A percentile compares a stretch with the other conserved stretches of the same genome.
These are phyloP conservation scores for Xylaria intraflava DNA, from an alignment of 495 filamentous ascomycete species.

Conservation along the genomic window DNA sequence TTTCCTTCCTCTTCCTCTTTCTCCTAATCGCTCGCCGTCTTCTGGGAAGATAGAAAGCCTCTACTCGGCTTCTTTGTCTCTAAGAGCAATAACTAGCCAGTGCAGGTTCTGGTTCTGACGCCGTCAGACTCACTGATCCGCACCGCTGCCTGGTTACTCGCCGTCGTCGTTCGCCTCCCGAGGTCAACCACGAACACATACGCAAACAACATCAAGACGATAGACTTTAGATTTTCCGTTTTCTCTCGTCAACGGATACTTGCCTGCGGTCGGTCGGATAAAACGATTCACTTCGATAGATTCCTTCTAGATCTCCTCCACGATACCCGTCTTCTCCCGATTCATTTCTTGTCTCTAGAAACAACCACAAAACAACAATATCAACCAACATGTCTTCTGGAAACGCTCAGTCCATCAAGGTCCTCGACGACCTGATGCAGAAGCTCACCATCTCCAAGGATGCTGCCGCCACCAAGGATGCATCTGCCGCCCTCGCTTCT, in stretches of 20 bases:
- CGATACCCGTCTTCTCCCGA: not conserved
- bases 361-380: conserved; percentile 2
- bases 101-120: conserved; percentile 12
- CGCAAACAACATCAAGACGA: not conserved
- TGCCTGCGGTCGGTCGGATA: conserved; percentile 9
- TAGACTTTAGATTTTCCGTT: conserved; percentile 2
- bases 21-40: conserved; percentile 12
- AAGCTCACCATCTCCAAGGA: conserved; percentile 49
- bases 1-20: conserved; percentile 11
- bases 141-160: not conserved
- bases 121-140: conserved; percentile 7
- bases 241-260: not conserved
- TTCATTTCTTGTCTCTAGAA: not conserved
- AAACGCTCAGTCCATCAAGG: conserved; percentile 46
- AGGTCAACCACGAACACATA: not conserved
- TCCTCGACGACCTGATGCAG: conserved; percentile 47
- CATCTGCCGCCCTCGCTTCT: conserved; percentile 37
- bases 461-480: conserved; percentile 43
- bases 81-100: not conserved
- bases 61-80: conserved; percentile 17
- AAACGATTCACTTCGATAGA: conserved; percentile 17
- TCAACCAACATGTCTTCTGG: conserved; percentile 29
- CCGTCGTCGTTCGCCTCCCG: not conserved
- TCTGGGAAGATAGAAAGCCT: conserved; percentile 18
- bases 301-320: conserved; percentile 6